Evolutionary conservation across 2,329 filamentous ascomycete genomes (phyloP).

Genomic region (Sporothrix mexicana): DNA sequence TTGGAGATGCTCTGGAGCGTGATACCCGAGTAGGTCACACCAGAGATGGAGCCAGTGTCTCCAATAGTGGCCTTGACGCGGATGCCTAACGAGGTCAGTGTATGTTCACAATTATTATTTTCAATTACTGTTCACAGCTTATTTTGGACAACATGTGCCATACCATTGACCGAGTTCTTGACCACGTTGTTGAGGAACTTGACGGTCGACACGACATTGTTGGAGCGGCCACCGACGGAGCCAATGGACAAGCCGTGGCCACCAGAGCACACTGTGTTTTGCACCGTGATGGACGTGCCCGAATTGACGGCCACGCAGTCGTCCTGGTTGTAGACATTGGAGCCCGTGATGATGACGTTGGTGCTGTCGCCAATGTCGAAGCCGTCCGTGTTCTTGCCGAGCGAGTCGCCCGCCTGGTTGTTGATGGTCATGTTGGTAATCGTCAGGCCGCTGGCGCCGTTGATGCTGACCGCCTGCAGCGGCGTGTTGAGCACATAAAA

Average conservation of each 20-base stretch:
- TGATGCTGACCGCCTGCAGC: constrained; percentile 52
- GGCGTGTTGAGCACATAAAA: constrained; percentile 52
- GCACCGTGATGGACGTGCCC: constrained; percentile 47
- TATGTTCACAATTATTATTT: neutral
- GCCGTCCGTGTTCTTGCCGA: constrained; percentile 65
- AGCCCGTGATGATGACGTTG: constrained; percentile 57
- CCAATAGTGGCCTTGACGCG: constrained; percentile 63
- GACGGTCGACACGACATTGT: constrained; percentile 62
- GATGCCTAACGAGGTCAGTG: constrained; percentile 42
- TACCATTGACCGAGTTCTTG: constrained; percentile 33
- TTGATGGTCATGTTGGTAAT: constrained; percentile 48
- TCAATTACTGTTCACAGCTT: neutral
- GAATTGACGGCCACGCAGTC: constrained; percentile 63
- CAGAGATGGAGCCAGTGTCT: constrained; percentile 57
- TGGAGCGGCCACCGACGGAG: constrained; percentile 49
- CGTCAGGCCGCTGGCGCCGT: constrained; percentile 44
- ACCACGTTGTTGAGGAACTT: constrained; percentile 46
- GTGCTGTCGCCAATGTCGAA: constrained; percentile 61
- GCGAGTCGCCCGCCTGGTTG: constrained; percentile 51
- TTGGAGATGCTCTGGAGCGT: constrained; percentile 55
- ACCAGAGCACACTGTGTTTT: constrained; percentile 53
- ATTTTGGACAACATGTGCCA: neutral
- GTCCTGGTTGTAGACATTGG: constrained; percentile 65
- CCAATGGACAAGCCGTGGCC: constrained; percentile 63
- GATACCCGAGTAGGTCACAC: constrained; percentile 61